phyloP scores from a whole-genome alignment of 176 grass and related monocot genomes.

The Eleusine indica region DNA sequence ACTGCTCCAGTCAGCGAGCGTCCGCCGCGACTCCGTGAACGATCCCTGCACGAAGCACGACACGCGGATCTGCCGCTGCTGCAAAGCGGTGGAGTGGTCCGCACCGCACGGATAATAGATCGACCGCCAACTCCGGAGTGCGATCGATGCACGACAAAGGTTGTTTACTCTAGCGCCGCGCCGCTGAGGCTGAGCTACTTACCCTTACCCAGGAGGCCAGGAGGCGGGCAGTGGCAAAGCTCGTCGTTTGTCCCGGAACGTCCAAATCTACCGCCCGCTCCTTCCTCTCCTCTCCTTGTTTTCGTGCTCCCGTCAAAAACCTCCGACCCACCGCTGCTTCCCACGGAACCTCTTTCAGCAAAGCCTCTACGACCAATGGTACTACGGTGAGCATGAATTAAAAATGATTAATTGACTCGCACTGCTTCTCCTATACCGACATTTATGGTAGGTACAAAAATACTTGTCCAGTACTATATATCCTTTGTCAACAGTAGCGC shows the following conservation, averaged over 20 bases:
- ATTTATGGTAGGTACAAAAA: not conserved
- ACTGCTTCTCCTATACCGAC: too few relatives aligned
- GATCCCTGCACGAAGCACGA: too few relatives aligned
- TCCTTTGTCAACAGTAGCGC: conserved; percentile 4
- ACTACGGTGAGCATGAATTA: not conserved
- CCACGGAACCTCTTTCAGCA: too few relatives aligned
- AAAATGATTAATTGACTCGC: not conserved
- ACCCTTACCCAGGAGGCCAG: too few relatives aligned
- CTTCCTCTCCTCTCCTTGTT: too few relatives aligned
- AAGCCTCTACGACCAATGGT: too few relatives aligned
- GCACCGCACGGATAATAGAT: not conserved
- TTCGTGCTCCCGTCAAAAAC: too few relatives aligned
- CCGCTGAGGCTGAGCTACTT: too few relatives aligned
- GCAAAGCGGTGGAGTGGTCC: conserved; percentile 18
- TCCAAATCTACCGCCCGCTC: not conserved
- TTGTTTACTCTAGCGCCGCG: not conserved
- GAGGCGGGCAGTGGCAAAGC: not conserved
- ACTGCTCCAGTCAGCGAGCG: too few relatives aligned
- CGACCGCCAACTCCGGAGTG: not conserved
- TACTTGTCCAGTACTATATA: too few relatives aligned
- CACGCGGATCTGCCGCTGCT: not conserved
- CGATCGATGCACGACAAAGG: conserved; percentile 8
- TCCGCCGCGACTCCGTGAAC: not conserved
- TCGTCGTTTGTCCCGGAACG: conserved; percentile 36
- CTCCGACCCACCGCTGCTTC: too few relatives aligned